phyloP scores from a whole-genome alignment of 139 green algal genomes.

The Desmodesmus armatus region DNA sequence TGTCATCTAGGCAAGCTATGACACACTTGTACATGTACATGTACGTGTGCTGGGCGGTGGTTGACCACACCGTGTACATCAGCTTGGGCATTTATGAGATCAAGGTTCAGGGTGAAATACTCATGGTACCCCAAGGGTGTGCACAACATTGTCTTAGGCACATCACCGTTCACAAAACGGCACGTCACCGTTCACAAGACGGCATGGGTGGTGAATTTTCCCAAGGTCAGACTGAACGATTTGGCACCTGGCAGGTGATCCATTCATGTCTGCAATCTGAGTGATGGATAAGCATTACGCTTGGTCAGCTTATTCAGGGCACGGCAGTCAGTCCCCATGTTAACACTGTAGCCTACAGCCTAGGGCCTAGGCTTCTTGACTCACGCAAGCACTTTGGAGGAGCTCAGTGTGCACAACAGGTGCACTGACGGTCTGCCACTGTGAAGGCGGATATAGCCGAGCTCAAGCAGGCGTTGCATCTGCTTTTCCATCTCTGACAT shows the following conservation, averaged over 20 bases:
- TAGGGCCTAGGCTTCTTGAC: conserved; percentile 63
- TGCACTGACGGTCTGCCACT: too few species aligned
- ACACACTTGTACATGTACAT: conserved; percentile 59
- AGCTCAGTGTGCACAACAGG: conserved; percentile 61
- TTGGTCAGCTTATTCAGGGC: conserved; percentile 62
- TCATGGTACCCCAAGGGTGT: conserved; percentile 58
- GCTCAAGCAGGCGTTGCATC: conserved; percentile 60
- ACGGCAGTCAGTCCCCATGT: conserved; percentile 67
- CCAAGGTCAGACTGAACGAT: conserved; percentile 52
- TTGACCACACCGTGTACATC: conserved; percentile 66
- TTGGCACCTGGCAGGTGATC: conserved; percentile 41
- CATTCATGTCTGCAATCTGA: conserved; percentile 53
- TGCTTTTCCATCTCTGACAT: conserved; percentile 60
- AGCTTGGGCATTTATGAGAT: conserved; percentile 65
- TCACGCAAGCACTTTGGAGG: too few species aligned
- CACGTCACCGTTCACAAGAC: conserved; percentile 32
- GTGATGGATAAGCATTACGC: conserved; percentile 66
- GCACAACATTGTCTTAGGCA: conserved; percentile 50
- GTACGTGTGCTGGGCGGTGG: conserved; percentile 36
- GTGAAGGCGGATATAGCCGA: conserved; percentile 66
- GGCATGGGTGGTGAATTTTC: conserved; percentile 54
- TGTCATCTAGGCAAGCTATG: conserved; percentile 78
- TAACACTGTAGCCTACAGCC: conserved; percentile 23
- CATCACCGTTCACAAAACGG: too few species aligned
- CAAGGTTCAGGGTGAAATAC: conserved; percentile 57